phyloP scores from a whole-genome alignment of 2,329 filamentous ascomycete genomes.

The Zymoseptoria tritici region DNA sequence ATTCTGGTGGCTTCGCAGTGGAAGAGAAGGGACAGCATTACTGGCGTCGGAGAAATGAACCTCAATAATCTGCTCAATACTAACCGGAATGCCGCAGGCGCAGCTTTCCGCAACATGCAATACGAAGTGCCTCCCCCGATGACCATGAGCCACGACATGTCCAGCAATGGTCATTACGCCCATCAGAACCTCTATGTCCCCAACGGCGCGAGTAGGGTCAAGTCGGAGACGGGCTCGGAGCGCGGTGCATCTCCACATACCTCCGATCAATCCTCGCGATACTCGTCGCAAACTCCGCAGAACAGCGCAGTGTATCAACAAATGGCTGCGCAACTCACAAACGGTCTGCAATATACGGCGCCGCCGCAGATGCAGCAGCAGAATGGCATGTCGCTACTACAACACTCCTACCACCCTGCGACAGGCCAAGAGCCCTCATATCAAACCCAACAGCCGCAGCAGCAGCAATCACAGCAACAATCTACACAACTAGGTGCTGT shows the following conservation, averaged over 20 bases:
- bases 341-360: conserved; percentile 48
- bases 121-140: conserved; percentile 31
- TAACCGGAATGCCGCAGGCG: conserved; percentile 30
- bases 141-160: conserved; percentile 26
- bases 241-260: conserved; percentile 50
- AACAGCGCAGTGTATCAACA: conserved; percentile 41
- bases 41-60: conserved; percentile 28
- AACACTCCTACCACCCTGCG: conserved; percentile 47
- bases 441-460: conserved; percentile 34
- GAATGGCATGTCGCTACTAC: conserved; percentile 46
- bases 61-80: conserved; percentile 32
- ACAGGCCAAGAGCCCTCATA: conserved; percentile 41
- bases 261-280: conserved; percentile 49
- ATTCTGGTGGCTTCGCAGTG: conserved; percentile 23
- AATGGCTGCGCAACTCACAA: conserved; percentile 44
- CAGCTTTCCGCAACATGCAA: conserved; percentile 30
- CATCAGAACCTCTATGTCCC: conserved; percentile 41
- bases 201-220: conserved; percentile 44
- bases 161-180: conserved; percentile 26
- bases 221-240: conserved; percentile 50
- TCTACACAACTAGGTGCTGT: conserved; percentile 28
- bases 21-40: conserved; percentile 32
- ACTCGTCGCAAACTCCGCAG: conserved; percentile 51
- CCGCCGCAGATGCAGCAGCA: conserved; percentile 33
- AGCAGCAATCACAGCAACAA: conserved; percentile 34